Percentiles rank a stretch among this genome's conserved stretches.
phyloP scores from a whole-genome alignment of 176 grass and related monocot species.

The Raddia distichophylla region DNA sequence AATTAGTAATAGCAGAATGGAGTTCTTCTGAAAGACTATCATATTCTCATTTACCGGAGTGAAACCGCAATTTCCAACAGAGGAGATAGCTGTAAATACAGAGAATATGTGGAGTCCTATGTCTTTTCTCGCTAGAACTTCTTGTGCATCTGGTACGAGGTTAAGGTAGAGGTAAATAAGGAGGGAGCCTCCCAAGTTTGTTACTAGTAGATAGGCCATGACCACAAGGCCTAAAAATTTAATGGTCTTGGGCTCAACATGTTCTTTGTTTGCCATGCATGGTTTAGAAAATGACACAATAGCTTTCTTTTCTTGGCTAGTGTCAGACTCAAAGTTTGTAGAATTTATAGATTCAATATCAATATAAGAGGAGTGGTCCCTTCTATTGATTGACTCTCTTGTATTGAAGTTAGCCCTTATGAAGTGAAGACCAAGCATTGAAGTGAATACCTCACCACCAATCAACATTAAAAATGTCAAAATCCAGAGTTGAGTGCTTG shows the following conservation, averaged over 20 bases:
- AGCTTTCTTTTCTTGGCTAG: background rate
- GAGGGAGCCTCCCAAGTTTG: constrained; percentile 49
- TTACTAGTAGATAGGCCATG: constrained; percentile 51
- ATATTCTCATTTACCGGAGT: constrained; percentile 86
- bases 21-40: constrained; percentile 65
- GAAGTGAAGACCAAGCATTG: constrained; percentile 17
- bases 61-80: constrained; percentile 80
- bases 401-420: constrained; percentile 40
- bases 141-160: constrained; percentile 49
- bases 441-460: constrained; percentile 72
- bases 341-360: constrained; percentile 46
- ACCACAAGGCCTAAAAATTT: constrained; percentile 53
- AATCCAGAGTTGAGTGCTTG: constrained; percentile 58
- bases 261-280: background rate
- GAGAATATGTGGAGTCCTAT: constrained; percentile 58
- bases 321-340: constrained; percentile 13
- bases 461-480: constrained; percentile 67
- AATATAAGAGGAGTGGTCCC: constrained; percentile 10
- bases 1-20: constrained; percentile 57
- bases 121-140: constrained; percentile 51
- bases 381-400: constrained; percentile 37
- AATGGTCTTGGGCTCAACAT: constrained; percentile 43
- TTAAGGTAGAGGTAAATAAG: constrained; percentile 64
- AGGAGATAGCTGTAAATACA: constrained; percentile 69
- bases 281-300: background rate